Evolutionary conservation across 225 moss, liverwort and hornwort species (phyloP), one percentile per base, ranked within the genome.

Genomic region (Bryum argenteum): DNA sequence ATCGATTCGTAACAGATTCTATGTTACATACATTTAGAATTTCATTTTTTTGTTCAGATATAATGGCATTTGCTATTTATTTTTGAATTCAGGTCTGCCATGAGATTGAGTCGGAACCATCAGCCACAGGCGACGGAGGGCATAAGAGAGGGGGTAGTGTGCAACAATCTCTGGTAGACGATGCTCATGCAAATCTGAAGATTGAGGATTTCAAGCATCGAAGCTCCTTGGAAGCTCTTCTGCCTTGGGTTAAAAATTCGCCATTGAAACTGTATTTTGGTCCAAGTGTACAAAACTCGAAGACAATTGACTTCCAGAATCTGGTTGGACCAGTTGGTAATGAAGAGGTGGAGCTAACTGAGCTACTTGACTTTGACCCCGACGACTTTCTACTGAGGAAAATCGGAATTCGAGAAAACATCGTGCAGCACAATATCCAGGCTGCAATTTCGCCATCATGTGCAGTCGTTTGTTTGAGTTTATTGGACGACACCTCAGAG

Each of bases 331-430:
- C 19, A 39, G 56, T 69, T 42, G n/a, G 53, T 37, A 56, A 69
- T 37, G 73, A 23, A 42, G 64, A 77, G 71, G 37, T 71, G n/a
- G 74, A 51, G 44, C 61, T 15, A 60, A 54, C 48, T 20, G 50
- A 63, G 54, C 80, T 75, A 52, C 77, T 80, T 51, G 52, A 65
- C 61, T 77, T 82, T 56, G 77, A 82, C 58, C 23, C 74, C 41
- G 48, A 17, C 71, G 63, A 63, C 54, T 86, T 65, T 69, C 59
- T 86, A 45, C 71, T 69, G 41, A 55, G 77, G 0, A 81, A 62
- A 58, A 23, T 82, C 8, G 75, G 69, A 56, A 17, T 72, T 13
- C 17, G 62, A 43, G 67, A 24, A 66, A 65, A 47, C 14, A 23
- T 63, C 17, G 47, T 20, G 63, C 61, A 66, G 43, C 50, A 78